Conservation (phyloP, 495 filamentous ascomycete species). For the Aspergillus affinis region DNA sequence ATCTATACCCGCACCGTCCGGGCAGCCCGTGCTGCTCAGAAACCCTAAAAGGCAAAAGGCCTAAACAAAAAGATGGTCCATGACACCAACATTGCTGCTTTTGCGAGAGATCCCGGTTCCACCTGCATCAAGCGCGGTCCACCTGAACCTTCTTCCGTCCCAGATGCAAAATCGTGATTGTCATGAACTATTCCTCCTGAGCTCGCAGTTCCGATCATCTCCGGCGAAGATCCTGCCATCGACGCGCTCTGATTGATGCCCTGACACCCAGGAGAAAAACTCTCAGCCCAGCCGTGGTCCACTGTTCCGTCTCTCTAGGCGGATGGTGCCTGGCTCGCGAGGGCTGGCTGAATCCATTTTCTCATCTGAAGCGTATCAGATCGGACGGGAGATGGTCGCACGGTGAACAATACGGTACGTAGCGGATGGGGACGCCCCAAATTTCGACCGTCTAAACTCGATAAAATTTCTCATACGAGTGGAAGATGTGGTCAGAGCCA, state of each 20-base stretch:
- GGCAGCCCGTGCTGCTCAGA: too few species aligned
- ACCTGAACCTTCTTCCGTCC: background rate
- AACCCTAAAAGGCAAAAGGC: too few species aligned
- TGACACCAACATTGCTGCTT: background rate
- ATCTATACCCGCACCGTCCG: too few species aligned
- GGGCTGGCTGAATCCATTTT: conserved; percentile 1
- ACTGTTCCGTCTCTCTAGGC: background rate
- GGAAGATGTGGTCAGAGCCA: background rate
- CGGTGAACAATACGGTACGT: conserved; percentile 5
- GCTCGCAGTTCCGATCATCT: background rate
- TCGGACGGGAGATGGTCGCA: conserved; percentile 3
- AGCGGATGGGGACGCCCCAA: background rate
- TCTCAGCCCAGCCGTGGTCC: background rate
- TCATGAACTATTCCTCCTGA: background rate
- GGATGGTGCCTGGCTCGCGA: background rate
- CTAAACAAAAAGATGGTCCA: background rate
- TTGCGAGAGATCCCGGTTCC: background rate
- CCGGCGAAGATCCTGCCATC: background rate
- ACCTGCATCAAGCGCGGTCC: background rate
- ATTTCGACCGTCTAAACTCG: background rate
- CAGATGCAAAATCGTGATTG: background rate
- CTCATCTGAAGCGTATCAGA: background rate
- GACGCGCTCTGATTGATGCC: conserved; percentile 5
- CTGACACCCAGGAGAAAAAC: background rate
- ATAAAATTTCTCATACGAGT: conserved; percentile 1